Conservation (phyloP, 805 yeast genomes). For the Wickerhamiella nectarea region DNA sequence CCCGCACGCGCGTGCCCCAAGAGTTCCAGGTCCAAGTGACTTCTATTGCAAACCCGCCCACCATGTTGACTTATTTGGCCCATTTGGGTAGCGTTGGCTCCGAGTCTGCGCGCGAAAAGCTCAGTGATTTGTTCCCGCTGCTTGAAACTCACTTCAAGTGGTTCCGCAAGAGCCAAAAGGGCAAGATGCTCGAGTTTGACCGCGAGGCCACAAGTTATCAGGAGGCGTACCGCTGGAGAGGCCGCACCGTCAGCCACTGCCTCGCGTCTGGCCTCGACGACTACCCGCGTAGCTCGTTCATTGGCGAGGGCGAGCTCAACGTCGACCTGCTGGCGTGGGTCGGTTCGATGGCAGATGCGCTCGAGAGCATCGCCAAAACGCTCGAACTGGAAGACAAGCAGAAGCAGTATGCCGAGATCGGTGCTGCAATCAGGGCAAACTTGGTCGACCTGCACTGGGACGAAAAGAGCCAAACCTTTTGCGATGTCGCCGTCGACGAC, state of each 20-base stretch:
- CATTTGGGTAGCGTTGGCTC: slow-evolving; percentile 32
- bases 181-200: slow-evolving; percentile 58
- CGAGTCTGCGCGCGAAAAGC: slow-evolving; percentile 8
- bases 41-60: slow-evolving; percentile 89
- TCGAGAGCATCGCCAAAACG: slow-evolving; percentile 56
- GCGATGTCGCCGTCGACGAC: slow-evolving; percentile 71
- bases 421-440: slow-evolving; percentile 44
- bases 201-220: slow-evolving; percentile 35
- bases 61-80: slow-evolving; percentile 49
- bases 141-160: slow-evolving; percentile 66
- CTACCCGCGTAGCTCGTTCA: slow-evolving; percentile 72
- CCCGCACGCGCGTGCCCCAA: slow-evolving; percentile 71
- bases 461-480: slow-evolving; percentile 47
- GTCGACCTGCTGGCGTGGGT: slow-evolving; percentile 88
- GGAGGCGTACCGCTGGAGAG: slow-evolving; percentile 87
- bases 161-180: slow-evolving; percentile 72
- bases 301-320: slow-evolving; percentile 79
- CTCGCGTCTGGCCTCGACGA: slow-evolving; percentile 92
- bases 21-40: slow-evolving; percentile 81
- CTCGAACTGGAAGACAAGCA: slow-evolving; percentile 49
- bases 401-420: slow-evolving; percentile 38
- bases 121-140: slow-evolving; percentile 55
- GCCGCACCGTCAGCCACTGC: slow-evolving; percentile 73
- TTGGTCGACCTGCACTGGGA: slow-evolving; percentile 75
- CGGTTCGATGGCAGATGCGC: slow-evolving; percentile 78